Evolutionary conservation across 2,329 filamentous ascomycete genomes (phyloP).

Genomic region (Paraconiothyrium sp.): DNA sequence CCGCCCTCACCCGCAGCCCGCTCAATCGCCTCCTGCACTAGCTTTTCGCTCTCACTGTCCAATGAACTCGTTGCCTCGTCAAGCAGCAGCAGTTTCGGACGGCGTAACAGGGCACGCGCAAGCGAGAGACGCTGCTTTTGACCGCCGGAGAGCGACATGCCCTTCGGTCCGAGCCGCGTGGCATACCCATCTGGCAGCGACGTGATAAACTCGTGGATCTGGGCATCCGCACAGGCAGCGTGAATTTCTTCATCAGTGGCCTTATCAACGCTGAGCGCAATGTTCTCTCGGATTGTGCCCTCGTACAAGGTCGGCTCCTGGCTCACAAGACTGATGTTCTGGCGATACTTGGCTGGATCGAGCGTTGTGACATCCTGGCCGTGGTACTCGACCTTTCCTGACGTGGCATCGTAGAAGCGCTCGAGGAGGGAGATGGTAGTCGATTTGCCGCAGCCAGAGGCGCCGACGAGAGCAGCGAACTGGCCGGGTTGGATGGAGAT

Average conservation of each 20-base stretch:
- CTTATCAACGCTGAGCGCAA: conserved; percentile 44
- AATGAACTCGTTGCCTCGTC: conserved; percentile 37
- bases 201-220: conserved; percentile 52
- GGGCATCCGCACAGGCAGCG: conserved; percentile 45
- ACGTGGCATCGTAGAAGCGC: conserved; percentile 74
- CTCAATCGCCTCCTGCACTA: conserved; percentile 38
- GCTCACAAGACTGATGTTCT: conserved; percentile 54
- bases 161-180: conserved; percentile 48
- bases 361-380: conserved; percentile 48
- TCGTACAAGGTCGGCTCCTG: conserved; percentile 60
- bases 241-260: conserved; percentile 43
- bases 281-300: conserved; percentile 54
- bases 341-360: conserved; percentile 51
- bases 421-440: conserved; percentile 71
- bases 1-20: conserved; percentile 28
- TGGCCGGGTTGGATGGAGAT: conserved; percentile 64
- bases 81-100: conserved; percentile 36
- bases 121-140: conserved; percentile 41
- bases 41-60: conserved; percentile 33
- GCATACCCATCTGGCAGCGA: conserved; percentile 47
- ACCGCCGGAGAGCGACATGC: conserved; percentile 42
- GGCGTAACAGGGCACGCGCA: conserved; percentile 37
- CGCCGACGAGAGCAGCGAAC: conserved; percentile 75
- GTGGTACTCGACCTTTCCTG: conserved; percentile 70
- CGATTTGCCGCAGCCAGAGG: conserved; percentile 77